phyloP scores from a whole-genome alignment of 805 yeast species.

The Cyberlindnera petersonii region DNA sequence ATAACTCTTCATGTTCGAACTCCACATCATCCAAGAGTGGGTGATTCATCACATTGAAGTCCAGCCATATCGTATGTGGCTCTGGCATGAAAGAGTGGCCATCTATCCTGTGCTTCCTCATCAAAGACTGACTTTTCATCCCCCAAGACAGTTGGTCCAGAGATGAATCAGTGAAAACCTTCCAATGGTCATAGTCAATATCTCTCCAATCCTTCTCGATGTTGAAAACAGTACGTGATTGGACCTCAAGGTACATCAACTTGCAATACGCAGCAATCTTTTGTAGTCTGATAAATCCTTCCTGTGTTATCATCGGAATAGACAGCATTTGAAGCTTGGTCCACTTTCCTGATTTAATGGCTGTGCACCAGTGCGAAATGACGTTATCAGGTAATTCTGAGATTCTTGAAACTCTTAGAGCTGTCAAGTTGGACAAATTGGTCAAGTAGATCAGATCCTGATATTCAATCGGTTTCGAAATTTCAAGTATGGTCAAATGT shows the following conservation, averaged over 20 bases:
- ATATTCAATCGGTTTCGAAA: slow-evolving; percentile 14
- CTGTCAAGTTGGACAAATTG: slow-evolving; percentile 17
- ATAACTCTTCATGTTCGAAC: slow-evolving; percentile 14
- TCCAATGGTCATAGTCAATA: slow-evolving; percentile 22
- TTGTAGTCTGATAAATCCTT: slow-evolving; percentile 20
- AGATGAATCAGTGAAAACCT: slow-evolving; percentile 2
- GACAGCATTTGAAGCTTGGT: slow-evolving; percentile 20
- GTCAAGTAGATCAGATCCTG: slow-evolving; percentile 21
- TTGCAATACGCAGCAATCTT: slow-evolving; percentile 11
- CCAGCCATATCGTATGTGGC: slow-evolving; percentile 11
- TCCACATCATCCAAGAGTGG: slow-evolving; percentile 5
- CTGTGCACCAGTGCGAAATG: slow-evolving; percentile 22
- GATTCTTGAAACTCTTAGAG: slow-evolving; percentile 16
- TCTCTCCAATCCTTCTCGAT: slow-evolving; percentile 17
- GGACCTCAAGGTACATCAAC: slow-evolving; percentile 21
- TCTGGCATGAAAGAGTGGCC: slow-evolving; percentile 6
- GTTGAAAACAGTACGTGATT: slow-evolving; percentile 10
- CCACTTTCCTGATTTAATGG: slow-evolving; percentile 25
- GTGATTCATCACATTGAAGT: slow-evolving; percentile 20
- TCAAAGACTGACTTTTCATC: slow-evolving; percentile 14
- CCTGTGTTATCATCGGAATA: slow-evolving; percentile 18
- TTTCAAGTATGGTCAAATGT: slow-evolving; percentile 19
- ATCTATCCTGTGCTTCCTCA: slow-evolving; percentile 10
- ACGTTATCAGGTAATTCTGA: slow-evolving; percentile 18
- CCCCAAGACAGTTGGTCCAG: slow-evolving; percentile 21